phyloP scores from a whole-genome alignment of 768 basidiomycete genomes.

The Agaricus bisporus region DNA sequence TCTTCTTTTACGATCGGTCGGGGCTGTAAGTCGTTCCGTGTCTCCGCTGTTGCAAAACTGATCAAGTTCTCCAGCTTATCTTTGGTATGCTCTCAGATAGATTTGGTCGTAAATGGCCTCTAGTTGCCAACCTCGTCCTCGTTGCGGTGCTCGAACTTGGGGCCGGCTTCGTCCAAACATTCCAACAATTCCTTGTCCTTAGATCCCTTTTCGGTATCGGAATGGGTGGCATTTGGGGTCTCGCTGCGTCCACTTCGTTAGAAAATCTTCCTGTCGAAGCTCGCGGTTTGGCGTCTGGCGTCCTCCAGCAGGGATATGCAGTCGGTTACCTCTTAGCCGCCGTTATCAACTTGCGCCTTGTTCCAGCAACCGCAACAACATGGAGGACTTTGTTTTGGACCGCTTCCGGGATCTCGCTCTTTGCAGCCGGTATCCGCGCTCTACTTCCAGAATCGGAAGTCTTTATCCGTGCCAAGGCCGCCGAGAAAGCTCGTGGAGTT shows the following conservation, averaged over 20 bases:
- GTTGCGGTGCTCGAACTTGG: constrained; percentile 71
- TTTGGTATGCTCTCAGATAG: constrained; percentile 87
- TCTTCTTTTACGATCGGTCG: constrained; percentile 81
- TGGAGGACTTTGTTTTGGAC: constrained; percentile 87
- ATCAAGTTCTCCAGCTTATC: constrained; percentile 35
- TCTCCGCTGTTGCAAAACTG: not conserved
- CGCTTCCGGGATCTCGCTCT: constrained; percentile 59
- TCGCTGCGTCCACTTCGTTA: constrained; percentile 74
- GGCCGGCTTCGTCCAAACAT: constrained; percentile 76
- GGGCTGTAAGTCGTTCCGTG: constrained; percentile 41
- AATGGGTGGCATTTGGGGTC: constrained; percentile 90
- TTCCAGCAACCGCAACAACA: constrained; percentile 30
- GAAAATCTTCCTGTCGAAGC: constrained; percentile 86
- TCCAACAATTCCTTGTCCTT: constrained; percentile 71
- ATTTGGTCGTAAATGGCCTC: constrained; percentile 91
- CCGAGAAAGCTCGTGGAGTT: constrained; percentile 52
- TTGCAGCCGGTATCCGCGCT: constrained; percentile 62
- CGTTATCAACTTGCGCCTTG: constrained; percentile 70
- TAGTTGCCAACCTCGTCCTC: constrained; percentile 69
- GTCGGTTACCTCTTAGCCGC: constrained; percentile 81
- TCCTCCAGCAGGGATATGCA: constrained; percentile 88
- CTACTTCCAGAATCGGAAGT: constrained; percentile 71
- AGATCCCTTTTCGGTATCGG: constrained; percentile 81
- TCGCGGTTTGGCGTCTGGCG: constrained; percentile 79
- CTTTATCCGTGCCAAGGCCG: constrained; percentile 61